Evolutionary conservation across 495 filamentous ascomycete genomes (phyloP), one percentile per base, ranked within the genome.

Genomic region (Chaetomium cochliodes): DNA sequence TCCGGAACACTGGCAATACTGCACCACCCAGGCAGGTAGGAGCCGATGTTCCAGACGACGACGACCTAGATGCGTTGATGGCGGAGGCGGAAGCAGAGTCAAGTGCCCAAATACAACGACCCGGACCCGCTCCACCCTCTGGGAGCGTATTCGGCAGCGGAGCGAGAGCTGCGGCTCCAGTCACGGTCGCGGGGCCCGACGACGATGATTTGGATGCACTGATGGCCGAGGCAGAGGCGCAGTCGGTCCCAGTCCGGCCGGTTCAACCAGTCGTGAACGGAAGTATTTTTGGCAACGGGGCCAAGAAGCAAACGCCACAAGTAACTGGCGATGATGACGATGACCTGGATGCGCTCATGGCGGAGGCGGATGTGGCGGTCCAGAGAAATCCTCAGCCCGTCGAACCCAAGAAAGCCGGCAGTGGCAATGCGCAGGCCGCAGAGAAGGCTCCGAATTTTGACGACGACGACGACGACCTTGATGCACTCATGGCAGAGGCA

Each of bases 191-290:
- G 23, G 76, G 71, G 16, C 73, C 77, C 9, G 75, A 77, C 18
- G 79, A 82, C 15, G 82, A 84, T 52, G 81, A 84, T 22, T 67
- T 85, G n/a, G 82, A 84, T 58, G 81, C 80, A 4, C 62, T 85
- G 51, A 74, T 84, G 73, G 82, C 81, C 4, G 80, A 82, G 64
- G 71, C 71, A 11, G 82, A 82, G 47, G 46, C 70, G 2, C 49
- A 67, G 25, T 16, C 62, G 15, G 30, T 39, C 11, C 62, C 53
- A 30, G 9, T 54, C 8, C 50, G 41, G 62, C 60, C 63, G 16
- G 16, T 12, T 22, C 53, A 26, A 23, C 33, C 49, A 18, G 59
- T 49, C 15, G 26, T 37, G 23, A 49, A 18, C n/a, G 52, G 15
- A 22, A 67, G 65, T 23, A 70, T 68, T 30, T 69, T 70, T 51